Percentiles rank a stretch among this genome's conserved stretches.
phyloP scores from a whole-genome alignment of 805 yeast genomes.

The Candida ipomoeae region DNA sequence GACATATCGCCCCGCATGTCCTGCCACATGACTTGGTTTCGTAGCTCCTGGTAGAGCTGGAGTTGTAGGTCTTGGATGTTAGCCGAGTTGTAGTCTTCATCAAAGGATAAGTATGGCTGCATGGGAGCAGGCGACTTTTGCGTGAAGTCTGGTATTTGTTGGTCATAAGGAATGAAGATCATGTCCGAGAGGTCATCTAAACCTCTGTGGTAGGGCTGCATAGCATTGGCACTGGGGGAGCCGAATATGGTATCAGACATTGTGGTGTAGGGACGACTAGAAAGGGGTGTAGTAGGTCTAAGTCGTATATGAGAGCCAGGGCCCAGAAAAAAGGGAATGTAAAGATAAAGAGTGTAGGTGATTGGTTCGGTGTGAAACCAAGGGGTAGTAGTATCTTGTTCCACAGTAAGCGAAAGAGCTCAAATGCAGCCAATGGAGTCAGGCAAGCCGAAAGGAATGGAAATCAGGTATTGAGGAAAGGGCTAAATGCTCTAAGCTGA shows the following conservation, averaged over 20 bases:
- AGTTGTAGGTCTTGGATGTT: slow-evolving; percentile 7
- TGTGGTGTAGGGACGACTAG: neutral
- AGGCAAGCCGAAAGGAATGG: neutral
- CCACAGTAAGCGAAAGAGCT: neutral
- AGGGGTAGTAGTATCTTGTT: neutral
- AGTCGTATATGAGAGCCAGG: neutral
- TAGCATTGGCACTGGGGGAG: neutral
- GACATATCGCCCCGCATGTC: slow-evolving; percentile 15
- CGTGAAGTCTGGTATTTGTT: neutral
- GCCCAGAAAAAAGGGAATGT: neutral
- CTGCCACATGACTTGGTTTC: slow-evolving; percentile 9
- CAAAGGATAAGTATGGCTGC: neutral
- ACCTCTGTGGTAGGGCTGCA: slow-evolving; percentile 1
- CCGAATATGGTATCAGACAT: neutral
- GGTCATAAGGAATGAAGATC: slow-evolving; percentile 1
- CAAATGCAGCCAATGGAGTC: neutral
- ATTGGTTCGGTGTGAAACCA: neutral
- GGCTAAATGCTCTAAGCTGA: neutral
- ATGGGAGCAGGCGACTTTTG: neutral
- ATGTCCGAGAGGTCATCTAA: neutral
- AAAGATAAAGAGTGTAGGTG: neutral
- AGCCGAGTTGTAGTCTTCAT: neutral
- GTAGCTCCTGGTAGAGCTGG: slow-evolving; percentile 11
- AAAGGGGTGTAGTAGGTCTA: neutral
- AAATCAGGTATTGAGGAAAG: neutral